Base-by-base conservation (phyloP, 768 basidiomycete species). In the Podaxis rugospora region DNA sequence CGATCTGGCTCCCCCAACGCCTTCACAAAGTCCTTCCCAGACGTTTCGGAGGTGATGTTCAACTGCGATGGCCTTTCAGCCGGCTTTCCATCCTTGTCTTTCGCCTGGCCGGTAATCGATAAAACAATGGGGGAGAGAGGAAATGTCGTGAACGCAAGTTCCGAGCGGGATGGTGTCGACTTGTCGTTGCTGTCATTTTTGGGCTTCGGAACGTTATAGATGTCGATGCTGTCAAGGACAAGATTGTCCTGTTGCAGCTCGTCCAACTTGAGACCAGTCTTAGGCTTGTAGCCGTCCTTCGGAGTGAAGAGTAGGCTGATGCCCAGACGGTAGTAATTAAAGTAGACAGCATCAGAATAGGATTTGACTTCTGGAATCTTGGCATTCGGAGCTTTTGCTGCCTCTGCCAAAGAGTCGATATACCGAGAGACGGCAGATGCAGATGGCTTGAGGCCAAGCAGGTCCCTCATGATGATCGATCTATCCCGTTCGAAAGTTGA, bases 341-440 rank as follows among this genome's bases (percentile, higher is more conserved):
- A 83, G 77, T 95, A 98, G 64, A 93, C 85, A 6, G 83, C 82
- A 71, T 97, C 93, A 28, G 91, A 70, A 71, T 92, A 95, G 0
- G 85, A 77, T 70, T 92, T 93, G 72, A 93, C 75, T 66, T 91
- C 83, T 35, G 91, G 87, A n/a, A 25, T 27, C 37, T 16, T 47
- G 46, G 50, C 4, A 2, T 10, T 28, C 5, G 57, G 10, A 1
- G n/a, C n/a, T 4, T 66, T 59, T n/a, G 72, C 46, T 10, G 72
- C 61, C 6, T 66, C 40, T 5, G 75, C 66, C 13, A 85, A 66
- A 6, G 67, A 68, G 9, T 68, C 39, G 59, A 90, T 73, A 62
- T 80, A 84, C 9, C 71, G 68, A 5, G 71, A 42, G 21, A 90
- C 67, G 10, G 66, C 64, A 14, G 73, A 66, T 9, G 86, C 83